These are phyloP conservation scores for Emergomyces orientalis DNA, from an alignment of 2,329 filamentous ascomycete genomes.

Conservation along the genomic window DNA sequence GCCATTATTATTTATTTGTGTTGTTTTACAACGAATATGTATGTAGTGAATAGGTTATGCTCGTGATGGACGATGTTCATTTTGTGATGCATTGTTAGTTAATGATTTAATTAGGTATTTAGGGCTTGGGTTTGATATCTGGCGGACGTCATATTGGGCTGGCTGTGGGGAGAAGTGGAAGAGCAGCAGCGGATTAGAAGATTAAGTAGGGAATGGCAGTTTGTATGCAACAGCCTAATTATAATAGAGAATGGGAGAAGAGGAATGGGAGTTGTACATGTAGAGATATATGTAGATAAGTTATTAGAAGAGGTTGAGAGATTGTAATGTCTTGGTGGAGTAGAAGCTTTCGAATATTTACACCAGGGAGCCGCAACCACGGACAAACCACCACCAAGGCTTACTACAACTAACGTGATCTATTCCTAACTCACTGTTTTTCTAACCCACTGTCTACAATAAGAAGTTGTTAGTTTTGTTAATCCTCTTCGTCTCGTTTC, in stretches of 20 bases:
- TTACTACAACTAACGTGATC: too few relatives aligned
- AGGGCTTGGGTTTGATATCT: neutral
- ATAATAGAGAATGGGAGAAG: neutral
- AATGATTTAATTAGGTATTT: neutral
- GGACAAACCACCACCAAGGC: too few relatives aligned
- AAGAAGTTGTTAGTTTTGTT: too few relatives aligned
- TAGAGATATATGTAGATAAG: too few relatives aligned
- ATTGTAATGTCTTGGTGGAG: too few relatives aligned
- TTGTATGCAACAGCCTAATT: neutral
- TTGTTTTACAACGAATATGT: neutral
- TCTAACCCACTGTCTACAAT: too few relatives aligned
- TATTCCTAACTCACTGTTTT: too few relatives aligned
- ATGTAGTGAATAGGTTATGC: neutral
- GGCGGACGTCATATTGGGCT: neutral
- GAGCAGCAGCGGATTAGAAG: neutral
- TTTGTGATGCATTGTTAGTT: neutral
- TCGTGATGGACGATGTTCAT: too few relatives aligned
- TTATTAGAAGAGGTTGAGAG: too few relatives aligned
- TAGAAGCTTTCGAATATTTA: too few relatives aligned
- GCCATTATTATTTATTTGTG: neutral
- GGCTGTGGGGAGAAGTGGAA: neutral
- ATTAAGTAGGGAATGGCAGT: neutral
- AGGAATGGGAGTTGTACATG: neutral
- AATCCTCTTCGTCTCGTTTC: too few relatives aligned
- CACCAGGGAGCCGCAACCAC: too few relatives aligned